Evolutionary conservation across 2,329 filamentous ascomycete species (phyloP).

Genomic region (Aspergillus floridensis): DNA sequence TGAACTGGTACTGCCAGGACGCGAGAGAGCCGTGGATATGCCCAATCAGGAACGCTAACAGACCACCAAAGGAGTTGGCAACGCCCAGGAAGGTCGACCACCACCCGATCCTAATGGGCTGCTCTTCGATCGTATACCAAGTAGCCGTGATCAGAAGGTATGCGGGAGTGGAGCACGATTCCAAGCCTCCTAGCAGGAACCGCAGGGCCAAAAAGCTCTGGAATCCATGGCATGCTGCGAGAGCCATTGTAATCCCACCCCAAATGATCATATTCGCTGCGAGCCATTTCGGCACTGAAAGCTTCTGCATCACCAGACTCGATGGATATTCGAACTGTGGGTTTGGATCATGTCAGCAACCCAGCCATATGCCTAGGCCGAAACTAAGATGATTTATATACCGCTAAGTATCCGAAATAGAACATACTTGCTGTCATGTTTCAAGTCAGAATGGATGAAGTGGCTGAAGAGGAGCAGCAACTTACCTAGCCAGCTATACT

Average conservation of each 20-base stretch:
- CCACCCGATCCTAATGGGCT: slow-evolving; percentile 14
- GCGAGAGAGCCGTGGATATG: slow-evolving; percentile 12
- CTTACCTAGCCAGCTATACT: background rate
- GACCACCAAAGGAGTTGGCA: slow-evolving; percentile 1
- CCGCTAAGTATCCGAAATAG: background rate
- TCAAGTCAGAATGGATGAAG: no score
- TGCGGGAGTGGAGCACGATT: background rate
- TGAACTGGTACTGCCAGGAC: slow-evolving; percentile 20
- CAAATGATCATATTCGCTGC: background rate
- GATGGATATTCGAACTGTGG: background rate
- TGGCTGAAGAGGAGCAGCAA: background rate
- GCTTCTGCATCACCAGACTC: background rate
- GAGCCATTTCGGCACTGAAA: background rate
- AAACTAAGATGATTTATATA: background rate
- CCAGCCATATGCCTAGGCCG: no score
- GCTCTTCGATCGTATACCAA: slow-evolving; percentile 24
- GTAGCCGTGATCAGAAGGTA: slow-evolving; percentile 26
- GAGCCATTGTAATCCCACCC: background rate
- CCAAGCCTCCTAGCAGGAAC: background rate
- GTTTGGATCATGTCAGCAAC: background rate
- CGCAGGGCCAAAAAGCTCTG: background rate
- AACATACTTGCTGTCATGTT: background rate
- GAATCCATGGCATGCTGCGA: background rate
- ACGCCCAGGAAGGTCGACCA: background rate
- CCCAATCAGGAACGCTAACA: slow-evolving; percentile 20